phyloP scores from a whole-genome alignment of 305 asterid species.

The Fraxinus baroniana region DNA sequence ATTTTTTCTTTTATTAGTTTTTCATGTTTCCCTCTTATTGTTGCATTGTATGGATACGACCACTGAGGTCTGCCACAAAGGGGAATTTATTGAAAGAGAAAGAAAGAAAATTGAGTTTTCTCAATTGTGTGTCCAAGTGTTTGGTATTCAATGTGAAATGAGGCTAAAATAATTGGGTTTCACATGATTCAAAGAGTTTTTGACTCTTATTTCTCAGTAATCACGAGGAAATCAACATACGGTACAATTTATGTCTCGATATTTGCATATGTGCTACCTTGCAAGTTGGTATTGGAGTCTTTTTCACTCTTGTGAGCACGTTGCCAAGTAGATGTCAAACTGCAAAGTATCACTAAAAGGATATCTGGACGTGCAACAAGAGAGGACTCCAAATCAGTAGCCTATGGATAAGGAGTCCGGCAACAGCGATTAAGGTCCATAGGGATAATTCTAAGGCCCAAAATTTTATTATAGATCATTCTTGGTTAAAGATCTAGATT shows the following conservation, averaged over 20 bases:
- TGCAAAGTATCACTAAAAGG: not conserved
- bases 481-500: not conserved
- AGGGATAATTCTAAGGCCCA: not conserved
- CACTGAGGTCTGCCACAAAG: not conserved
- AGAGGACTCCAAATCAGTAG: not conserved
- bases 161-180: not conserved
- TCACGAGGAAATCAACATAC: not conserved
- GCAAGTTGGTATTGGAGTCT: not conserved
- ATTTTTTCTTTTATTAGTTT: not conserved
- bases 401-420: not conserved
- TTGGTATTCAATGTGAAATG: not conserved
- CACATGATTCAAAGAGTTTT: not conserved
- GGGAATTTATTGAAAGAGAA: not conserved
- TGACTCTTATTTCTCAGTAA: not conserved
- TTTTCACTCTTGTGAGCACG: not conserved
- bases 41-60: not conserved
- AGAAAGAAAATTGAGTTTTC: not conserved
- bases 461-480: not conserved
- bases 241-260: not conserved
- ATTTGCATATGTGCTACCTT: not conserved
- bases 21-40: not conserved
- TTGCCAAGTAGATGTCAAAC: not conserved
- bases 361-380: not conserved
- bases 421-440: not conserved
- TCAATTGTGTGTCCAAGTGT: not conserved